These are phyloP conservation scores for Hypoxylon crocopeplum DNA, from an alignment of 495 filamentous ascomycete species.

Conservation along the genomic window DNA sequence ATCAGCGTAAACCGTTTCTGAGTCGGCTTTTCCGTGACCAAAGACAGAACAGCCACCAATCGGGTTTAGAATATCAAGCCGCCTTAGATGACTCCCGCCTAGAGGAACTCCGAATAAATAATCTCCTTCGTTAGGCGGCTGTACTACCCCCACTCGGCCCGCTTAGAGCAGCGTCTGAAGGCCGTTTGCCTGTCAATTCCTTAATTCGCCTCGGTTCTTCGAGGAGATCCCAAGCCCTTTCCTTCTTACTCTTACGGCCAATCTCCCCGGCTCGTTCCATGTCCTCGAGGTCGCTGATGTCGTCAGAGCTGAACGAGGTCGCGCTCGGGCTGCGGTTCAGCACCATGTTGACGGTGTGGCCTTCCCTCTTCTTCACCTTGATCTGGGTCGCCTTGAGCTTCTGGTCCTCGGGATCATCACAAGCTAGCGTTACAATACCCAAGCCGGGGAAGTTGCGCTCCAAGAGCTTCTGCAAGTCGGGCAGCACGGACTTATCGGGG, in stretches of 20 bases:
- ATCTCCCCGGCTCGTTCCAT: constrained; percentile 43
- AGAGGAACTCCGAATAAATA: not conserved
- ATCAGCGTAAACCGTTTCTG: not conserved
- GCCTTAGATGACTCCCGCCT: not conserved
- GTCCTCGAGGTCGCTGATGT: constrained; percentile 75
- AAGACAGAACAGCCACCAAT: not conserved
- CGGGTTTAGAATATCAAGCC: not conserved
- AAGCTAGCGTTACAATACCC: constrained; percentile 71
- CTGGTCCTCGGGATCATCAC: constrained; percentile 70
- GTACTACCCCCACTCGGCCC: constrained; percentile 24
- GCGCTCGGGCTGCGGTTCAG: constrained; percentile 63
- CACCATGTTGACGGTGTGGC: constrained; percentile 66
- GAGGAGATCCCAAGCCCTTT: constrained; percentile 52
- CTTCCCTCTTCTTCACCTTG: constrained; percentile 65
- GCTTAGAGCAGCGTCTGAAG: constrained; percentile 1
- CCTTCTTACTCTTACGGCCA: constrained; percentile 50
- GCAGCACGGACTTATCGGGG: constrained; percentile 76
- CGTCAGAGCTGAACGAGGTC: constrained; percentile 71
- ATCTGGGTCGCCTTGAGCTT: constrained; percentile 56
- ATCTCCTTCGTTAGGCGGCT: constrained; percentile 11
- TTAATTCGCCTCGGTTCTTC: constrained; percentile 46
- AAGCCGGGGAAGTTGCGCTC: constrained; percentile 75
- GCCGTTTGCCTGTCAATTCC: constrained; percentile 23
- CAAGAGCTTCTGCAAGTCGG: constrained; percentile 72
- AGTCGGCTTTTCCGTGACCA: constrained; percentile 5